Evolutionary conservation across 176 grass and related monocot genomes (phyloP), one percentile per base, ranked within the genome.

Genomic region (Oryza glumipatula): DNA sequence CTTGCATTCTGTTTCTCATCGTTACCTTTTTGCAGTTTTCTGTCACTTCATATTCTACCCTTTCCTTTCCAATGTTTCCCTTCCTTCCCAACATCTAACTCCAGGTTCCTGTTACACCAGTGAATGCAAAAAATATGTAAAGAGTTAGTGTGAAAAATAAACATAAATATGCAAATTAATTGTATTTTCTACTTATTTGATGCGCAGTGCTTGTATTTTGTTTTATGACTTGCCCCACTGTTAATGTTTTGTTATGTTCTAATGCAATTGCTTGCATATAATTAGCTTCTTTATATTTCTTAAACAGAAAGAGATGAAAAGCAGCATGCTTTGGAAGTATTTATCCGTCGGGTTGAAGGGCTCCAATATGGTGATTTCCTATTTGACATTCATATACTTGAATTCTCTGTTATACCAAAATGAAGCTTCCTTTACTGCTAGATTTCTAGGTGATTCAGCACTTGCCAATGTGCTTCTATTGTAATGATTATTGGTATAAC

Each of bases 241-340:
- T 47, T 47, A 58, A 8, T 58, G 54, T 87, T 69, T 33, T 4
- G 10, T 69, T 46, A 4, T 81, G 24, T 44, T 56, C 15, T 6
- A 4, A 22, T 78, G 61, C 22, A 52, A 19, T 77, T 19, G 24
- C 19, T 24, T 12, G 26, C 23, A 79, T 86, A n/a, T 4, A 73
- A 38, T 28, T 65, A 49, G 73, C 56, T 86, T 65, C 16, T 72
- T 47, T 80, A 38, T 74, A 73, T 74, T 61, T 41, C 32, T 36
- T 66, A 21, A 73, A 74, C 68, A 86, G 84, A 86, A 66, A 86
- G 70, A 60, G 84, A 86, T 73, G 84, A 80, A 66, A 86, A 86
- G 63, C 84, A 86, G 28, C 58, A 63, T 73, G 44, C 75, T 52
- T 73, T 86, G 68, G 84, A 86, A 80, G 43, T 73, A 74, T 43